A percentile compares a stretch with the other conserved stretches of the same genome.
phyloP scores from a whole-genome alignment of 2,329 filamentous ascomycete species.

The Pyrenophora seminiperda region DNA sequence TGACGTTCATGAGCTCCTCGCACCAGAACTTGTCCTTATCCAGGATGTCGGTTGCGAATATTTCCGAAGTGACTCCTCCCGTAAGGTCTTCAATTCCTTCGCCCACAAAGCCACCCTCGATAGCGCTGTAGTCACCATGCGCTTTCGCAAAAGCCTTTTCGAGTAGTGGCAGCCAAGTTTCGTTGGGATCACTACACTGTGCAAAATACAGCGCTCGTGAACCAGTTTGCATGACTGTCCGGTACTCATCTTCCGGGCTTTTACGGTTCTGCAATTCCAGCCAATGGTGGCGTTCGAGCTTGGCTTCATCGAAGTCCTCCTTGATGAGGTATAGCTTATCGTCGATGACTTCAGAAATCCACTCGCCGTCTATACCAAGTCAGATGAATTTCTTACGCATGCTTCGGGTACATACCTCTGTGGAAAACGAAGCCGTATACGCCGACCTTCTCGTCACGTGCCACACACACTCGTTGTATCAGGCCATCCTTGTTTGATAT shows the following conservation, averaged over 20 bases:
- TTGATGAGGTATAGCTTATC: slow-evolving; percentile 87
- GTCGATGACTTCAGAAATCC: slow-evolving; percentile 89
- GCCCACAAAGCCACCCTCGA: slow-evolving; percentile 74
- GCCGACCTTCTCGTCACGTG: slow-evolving; percentile 71
- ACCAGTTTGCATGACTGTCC: slow-evolving; percentile 71
- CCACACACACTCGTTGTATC: slow-evolving; percentile 76
- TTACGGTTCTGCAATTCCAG: slow-evolving; percentile 73
- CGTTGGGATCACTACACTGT: slow-evolving; percentile 74
- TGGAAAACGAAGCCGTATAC: slow-evolving; percentile 88
- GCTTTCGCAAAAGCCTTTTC: slow-evolving; percentile 87
- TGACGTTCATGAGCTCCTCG: slow-evolving; percentile 78
- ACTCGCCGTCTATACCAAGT: slow-evolving; percentile 71
- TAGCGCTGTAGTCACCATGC: slow-evolving; percentile 77
- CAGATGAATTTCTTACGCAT: slow-evolving; percentile 20
- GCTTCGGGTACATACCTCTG: slow-evolving; percentile 55
- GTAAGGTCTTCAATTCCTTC: slow-evolving; percentile 65
- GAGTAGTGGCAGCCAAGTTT: slow-evolving; percentile 80
- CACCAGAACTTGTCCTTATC: slow-evolving; percentile 84
- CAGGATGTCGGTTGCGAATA: slow-evolving; percentile 72
- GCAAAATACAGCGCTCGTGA: slow-evolving; percentile 80
- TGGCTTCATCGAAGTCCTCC: slow-evolving; percentile 76
- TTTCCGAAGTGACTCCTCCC: slow-evolving; percentile 71
- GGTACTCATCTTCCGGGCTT: slow-evolving; percentile 72
- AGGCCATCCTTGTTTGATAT: slow-evolving; percentile 73
- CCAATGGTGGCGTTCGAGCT: slow-evolving; percentile 73